A percentile compares a stretch with the other conserved stretches of the same genome.
Evolutionary conservation across 805 yeast species (phyloP).

Genomic region (Metschnikowia kunwiensis): DNA sequence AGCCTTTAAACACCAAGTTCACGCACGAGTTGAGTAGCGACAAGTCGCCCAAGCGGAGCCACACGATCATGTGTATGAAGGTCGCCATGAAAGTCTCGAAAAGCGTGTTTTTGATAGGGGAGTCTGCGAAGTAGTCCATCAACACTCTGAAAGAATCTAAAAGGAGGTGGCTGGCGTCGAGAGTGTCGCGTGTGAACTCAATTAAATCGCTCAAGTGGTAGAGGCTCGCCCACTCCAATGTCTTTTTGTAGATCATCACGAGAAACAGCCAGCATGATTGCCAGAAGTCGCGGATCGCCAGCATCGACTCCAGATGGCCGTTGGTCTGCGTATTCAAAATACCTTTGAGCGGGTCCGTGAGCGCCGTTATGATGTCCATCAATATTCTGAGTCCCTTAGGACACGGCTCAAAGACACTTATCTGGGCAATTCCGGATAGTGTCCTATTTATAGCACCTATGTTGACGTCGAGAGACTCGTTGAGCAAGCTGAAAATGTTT

Average conservation of each 20-base stretch:
- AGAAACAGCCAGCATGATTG: slow-evolving; percentile 66
- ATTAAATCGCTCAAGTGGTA: slow-evolving; percentile 56
- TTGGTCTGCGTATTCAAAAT: slow-evolving; percentile 28
- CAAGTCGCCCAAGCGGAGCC: slow-evolving; percentile 81
- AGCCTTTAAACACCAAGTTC: slow-evolving; percentile 58
- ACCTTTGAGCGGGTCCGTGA: slow-evolving; percentile 68
- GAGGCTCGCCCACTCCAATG: slow-evolving; percentile 71
- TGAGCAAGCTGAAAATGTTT: slow-evolving; percentile 58
- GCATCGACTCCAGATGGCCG: slow-evolving; percentile 4
- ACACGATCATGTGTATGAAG: slow-evolving; percentile 63
- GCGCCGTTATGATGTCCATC: slow-evolving; percentile 65
- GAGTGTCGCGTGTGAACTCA: slow-evolving; percentile 82
- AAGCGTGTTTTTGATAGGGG: slow-evolving; percentile 23
- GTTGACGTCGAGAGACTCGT: slow-evolving; percentile 41
- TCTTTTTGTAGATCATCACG: slow-evolving; percentile 61
- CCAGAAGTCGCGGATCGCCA: slow-evolving; percentile 55
- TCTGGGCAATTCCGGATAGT: slow-evolving; percentile 41
- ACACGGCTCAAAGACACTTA: slow-evolving; percentile 64
- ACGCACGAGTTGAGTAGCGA: slow-evolving; percentile 74
- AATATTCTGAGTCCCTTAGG: slow-evolving; percentile 71
- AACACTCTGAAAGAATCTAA: slow-evolving; percentile 61
- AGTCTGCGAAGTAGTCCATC: slow-evolving; percentile 18
- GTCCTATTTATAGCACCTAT: slow-evolving; percentile 49
- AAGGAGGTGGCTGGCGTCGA: slow-evolving; percentile 59
- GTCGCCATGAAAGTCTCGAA: slow-evolving; percentile 57